These are phyloP conservation scores for Magnaporthales sp. DNA, from an alignment of 2,329 filamentous ascomycete genomes.

Conservation along the genomic window DNA sequence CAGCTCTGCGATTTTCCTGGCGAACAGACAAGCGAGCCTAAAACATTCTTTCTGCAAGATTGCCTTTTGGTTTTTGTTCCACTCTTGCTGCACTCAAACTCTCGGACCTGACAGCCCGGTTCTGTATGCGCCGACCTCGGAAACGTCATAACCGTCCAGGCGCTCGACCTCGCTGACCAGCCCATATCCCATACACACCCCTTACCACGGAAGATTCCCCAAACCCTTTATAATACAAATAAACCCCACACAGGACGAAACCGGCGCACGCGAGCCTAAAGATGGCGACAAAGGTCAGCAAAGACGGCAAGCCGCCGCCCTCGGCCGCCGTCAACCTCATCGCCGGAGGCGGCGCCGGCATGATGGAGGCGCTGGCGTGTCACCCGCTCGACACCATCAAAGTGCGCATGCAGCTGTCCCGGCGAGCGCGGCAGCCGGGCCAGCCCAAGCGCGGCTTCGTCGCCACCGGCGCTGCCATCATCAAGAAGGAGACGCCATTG, in stretches of 20 bases:
- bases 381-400: conserved; percentile 98
- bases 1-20: neutral
- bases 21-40: neutral
- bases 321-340: conserved; percentile 87
- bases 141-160: neutral
- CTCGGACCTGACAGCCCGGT: neutral
- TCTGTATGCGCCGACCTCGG: neutral
- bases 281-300: conserved; percentile 34
- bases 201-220: neutral
- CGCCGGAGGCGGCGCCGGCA: conserved; percentile 91
- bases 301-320: conserved; percentile 59
- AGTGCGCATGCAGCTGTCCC: conserved; percentile 97
- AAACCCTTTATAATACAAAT: neutral
- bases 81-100: neutral
- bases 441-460: conserved; percentile 83
- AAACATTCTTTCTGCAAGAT: neutral
- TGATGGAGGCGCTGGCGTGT: conserved; percentile 97
- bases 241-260: too few relatives aligned
- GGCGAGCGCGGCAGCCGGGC: conserved; percentile 73
- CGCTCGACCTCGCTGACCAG: neutral
- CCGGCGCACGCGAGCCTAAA: too few relatives aligned
- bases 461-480: conserved; percentile 75
- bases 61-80: neutral
- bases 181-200: neutral
- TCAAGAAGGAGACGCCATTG: conserved; percentile 81